Evolutionary conservation across 1,284 basidiomycete genomes (phyloP).

Genomic region (Rhodotorula sp.): DNA sequence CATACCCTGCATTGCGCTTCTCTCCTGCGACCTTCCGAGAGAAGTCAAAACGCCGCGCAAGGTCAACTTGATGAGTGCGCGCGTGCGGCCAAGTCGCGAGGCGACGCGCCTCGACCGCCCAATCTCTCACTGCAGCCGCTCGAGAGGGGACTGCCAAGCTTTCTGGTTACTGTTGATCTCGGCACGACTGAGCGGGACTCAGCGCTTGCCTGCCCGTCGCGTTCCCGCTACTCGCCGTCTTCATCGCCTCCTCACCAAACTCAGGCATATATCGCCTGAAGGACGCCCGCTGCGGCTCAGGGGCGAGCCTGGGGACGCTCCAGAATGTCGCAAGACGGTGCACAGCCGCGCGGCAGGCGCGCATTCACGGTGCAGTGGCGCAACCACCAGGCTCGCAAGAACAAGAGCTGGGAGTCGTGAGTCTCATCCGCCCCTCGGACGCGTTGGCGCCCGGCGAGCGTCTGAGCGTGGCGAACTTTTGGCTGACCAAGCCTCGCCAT

Average conservation of each 20-base stretch:
- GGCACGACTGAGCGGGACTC: too few species aligned
- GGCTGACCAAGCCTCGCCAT: not conserved
- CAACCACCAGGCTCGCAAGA: slow-evolving; percentile 72
- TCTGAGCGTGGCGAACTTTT: not conserved
- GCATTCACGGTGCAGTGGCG: slow-evolving; percentile 50
- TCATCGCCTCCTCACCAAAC: not conserved
- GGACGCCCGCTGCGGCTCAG: too few species aligned
- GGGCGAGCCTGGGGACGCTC: too few species aligned
- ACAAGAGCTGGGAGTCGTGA: slow-evolving; percentile 78
- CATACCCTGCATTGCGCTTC: too few species aligned
- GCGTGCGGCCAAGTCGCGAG: not conserved
- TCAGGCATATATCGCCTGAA: not conserved
- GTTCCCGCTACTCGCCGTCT: not conserved
- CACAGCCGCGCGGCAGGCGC: not conserved
- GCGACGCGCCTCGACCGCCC: not conserved
- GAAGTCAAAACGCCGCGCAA: not conserved
- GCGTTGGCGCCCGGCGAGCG: not conserved
- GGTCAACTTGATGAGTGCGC: not conserved
- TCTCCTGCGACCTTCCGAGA: not conserved
- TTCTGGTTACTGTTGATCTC: too few species aligned
- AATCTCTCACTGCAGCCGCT: too few species aligned
- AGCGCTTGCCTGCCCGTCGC: not conserved
- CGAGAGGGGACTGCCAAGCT: too few species aligned
- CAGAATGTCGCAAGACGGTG: not conserved
- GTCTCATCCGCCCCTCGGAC: not conserved